Base-by-base conservation (phyloP, 176 grass and related monocot species). In the Eragrostis nindensis region DNA sequence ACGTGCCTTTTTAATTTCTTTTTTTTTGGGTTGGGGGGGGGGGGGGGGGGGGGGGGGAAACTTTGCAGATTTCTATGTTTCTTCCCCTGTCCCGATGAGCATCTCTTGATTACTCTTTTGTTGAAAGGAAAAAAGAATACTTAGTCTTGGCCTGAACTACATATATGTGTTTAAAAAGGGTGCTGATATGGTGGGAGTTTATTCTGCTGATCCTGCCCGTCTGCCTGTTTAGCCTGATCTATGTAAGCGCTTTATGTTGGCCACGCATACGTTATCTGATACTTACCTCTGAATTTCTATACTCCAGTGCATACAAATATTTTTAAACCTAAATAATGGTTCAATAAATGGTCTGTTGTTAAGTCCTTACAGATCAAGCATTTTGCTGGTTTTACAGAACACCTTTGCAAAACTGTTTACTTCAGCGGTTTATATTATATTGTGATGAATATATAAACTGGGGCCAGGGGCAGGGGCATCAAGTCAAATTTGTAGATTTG, bases 401-500 rank as follows among this genome's bases (percentile, higher is more conserved):
- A 60, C 11, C 1, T 60, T 13, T 10, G 61, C 7, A 25, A 7
- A 74, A 47, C n/a, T 49, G 48, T 24, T 24, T 62, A n/a, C 26
- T 36, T 49, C 25, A 73, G 5, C 40, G 27, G 32, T n/a, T n/a
- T n/a, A n/a, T n/a, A n/a, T n/a, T n/a, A n/a, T n/a, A 15, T 38
- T 48, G 3, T 36, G 50, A 70, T 2, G 3, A 70, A 38, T 17
- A 27, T 76, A 7, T 24, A 62, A 57, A 70, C 41, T 32, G 64
- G 11, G 49, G 3, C 38, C 66, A 71, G 19, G 41, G 29, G 11
- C 44, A 36, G 46, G 18, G 60, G 18, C 40, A 44, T 5, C 69
- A 36, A 47, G 19, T 71, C 67, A 71, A 76, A 42, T 30, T 30
- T 30, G 66, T 71, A 36, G 44, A 9, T 66, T 80, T 19, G 21